Percentiles rank a stretch among this genome's conserved stretches.
phyloP scores from a whole-genome alignment of 306 rosid genomes.

The Astragalus membranaceus region DNA sequence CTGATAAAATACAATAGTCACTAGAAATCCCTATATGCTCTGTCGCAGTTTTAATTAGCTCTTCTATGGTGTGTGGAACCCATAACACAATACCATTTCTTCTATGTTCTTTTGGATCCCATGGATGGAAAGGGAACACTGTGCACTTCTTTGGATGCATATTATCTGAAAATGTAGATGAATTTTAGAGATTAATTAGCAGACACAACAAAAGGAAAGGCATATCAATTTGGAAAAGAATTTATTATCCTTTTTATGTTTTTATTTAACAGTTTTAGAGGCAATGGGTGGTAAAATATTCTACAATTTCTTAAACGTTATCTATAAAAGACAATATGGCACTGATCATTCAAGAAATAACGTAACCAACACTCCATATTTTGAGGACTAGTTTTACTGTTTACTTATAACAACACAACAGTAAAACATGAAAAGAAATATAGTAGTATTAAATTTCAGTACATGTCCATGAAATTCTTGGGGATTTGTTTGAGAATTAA shows the following conservation, averaged over 20 bases:
- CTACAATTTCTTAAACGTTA: neutral
- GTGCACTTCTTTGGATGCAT: constrained; percentile 69
- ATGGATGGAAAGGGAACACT: constrained; percentile 78
- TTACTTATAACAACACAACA: neutral
- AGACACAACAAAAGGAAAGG: neutral
- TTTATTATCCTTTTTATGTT: neutral
- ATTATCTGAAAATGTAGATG: constrained; percentile 44
- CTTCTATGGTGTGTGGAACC: constrained; percentile 65
- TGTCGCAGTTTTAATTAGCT: constrained; percentile 50
- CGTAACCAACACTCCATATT: neutral
- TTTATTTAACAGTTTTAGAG: neutral
- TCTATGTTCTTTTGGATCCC: constrained; percentile 62
- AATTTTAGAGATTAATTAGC: neutral
- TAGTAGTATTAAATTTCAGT: neutral
- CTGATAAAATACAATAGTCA: constrained; percentile 52
- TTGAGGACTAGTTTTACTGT: neutral
- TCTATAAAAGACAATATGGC: neutral
- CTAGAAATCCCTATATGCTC: constrained; percentile 39
- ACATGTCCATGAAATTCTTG: neutral
- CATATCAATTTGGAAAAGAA: neutral
- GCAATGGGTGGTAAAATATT: neutral
- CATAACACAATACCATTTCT: constrained; percentile 70
- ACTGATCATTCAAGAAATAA: neutral
- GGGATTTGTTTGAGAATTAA: neutral
- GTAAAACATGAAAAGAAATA: neutral